Conservation (phyloP, 306 rosid genomes). For the Hippophae gyantsensis region DNA sequence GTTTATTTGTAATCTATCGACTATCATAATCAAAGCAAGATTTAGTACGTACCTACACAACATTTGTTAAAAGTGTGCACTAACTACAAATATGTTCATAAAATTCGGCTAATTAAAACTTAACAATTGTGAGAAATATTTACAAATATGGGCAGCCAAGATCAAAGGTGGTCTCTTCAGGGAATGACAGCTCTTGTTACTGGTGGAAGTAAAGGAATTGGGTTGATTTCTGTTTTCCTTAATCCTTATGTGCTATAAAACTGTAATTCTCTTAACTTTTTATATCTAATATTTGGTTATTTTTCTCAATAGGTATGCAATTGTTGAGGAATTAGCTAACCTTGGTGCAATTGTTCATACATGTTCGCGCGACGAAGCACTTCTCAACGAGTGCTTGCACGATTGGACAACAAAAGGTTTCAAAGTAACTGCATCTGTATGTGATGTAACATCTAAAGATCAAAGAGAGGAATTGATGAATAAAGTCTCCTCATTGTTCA, state of each 20-base stretch:
- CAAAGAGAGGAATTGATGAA: slow-evolving; percentile 10
- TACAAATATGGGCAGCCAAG: too few relatives aligned
- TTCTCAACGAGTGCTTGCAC: slow-evolving; percentile 11
- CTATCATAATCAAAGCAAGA: too few relatives aligned
- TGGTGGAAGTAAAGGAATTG: slow-evolving; percentile 43
- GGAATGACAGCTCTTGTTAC: slow-evolving; percentile 41
- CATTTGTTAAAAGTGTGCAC: too few relatives aligned
- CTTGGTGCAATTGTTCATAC: slow-evolving; percentile 19
- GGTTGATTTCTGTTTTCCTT: slow-evolving; percentile 9
- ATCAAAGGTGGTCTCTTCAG: slow-evolving; percentile 27
- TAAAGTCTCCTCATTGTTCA: slow-evolving; percentile 12
- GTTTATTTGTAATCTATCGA: too few relatives aligned
- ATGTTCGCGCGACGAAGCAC: slow-evolving; percentile 8
- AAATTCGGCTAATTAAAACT: too few relatives aligned
- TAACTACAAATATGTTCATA: too few relatives aligned
- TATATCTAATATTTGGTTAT: neutral
- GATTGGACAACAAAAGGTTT: slow-evolving; percentile 17
- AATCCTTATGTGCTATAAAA: neutral
- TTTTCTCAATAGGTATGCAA: slow-evolving; percentile 1
- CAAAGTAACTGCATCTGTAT: slow-evolving; percentile 13
- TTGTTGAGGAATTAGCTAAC: slow-evolving; percentile 25
- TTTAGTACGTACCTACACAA: too few relatives aligned
- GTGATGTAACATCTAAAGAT: neutral
- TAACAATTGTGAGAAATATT: neutral
- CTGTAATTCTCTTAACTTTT: neutral